phyloP scores from a whole-genome alignment of 371 early-diverging fungal genomes.

The Mucor plumbeus region DNA sequence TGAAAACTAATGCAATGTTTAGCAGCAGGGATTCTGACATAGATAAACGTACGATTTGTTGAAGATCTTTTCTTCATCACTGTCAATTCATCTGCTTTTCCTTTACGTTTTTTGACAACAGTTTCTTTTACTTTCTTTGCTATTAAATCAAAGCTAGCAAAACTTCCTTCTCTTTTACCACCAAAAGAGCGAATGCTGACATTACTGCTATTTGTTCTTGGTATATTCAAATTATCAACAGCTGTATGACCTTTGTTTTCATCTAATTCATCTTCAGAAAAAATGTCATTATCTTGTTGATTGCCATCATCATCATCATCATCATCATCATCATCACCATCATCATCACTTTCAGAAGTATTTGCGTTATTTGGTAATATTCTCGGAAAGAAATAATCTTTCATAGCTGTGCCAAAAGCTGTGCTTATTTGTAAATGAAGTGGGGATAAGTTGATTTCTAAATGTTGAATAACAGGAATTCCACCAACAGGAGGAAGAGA shows the following conservation, averaged over 20 bases:
- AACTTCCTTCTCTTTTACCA: constrained; percentile 20
- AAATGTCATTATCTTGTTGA: constrained; percentile 2
- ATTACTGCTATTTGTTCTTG: constrained; percentile 1
- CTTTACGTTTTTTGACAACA: constrained; percentile 8
- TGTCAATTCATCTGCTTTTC: constrained; percentile 43
- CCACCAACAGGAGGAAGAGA: constrained; percentile 87
- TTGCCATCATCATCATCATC: background rate
- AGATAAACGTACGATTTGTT: constrained; percentile 73
- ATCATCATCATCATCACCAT: background rate
- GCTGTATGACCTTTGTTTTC: constrained; percentile 3
- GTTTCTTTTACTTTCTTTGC: constrained; percentile 26
- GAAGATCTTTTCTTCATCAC: constrained; percentile 75
- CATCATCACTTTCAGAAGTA: background rate
- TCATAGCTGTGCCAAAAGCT: constrained; percentile 75
- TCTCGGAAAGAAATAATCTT: constrained; percentile 78
- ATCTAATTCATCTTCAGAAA: background rate
- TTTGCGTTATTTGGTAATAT: background rate
- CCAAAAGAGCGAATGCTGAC: background rate
- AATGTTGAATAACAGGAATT: constrained; percentile 84
- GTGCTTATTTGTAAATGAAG: constrained; percentile 81
- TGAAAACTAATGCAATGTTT: constrained; percentile 72
- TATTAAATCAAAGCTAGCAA: constrained; percentile 21
- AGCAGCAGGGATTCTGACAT: constrained; percentile 73
- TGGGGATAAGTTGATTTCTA: constrained; percentile 84
- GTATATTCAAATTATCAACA: background rate